Evolutionary conservation across 1,284 basidiomycete species (phyloP).

Genomic region (Termitomyces sp.): DNA sequence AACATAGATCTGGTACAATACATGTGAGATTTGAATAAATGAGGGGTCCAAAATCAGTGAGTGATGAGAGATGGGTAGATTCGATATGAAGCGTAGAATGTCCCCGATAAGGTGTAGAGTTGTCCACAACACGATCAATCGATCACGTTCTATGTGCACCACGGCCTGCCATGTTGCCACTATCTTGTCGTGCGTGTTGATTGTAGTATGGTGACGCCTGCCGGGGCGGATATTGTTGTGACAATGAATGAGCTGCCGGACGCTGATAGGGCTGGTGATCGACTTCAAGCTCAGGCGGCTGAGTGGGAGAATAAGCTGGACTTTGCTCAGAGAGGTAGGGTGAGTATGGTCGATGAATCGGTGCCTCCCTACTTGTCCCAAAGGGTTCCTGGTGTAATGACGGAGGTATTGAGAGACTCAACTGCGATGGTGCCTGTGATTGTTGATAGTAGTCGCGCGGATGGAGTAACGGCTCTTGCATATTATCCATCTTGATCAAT

Average conservation of each 20-base stretch:
- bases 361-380: constrained; percentile 36
- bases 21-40: constrained; percentile 2
- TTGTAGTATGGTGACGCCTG: constrained; percentile 17
- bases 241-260: constrained; percentile 5
- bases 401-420: constrained; percentile 29
- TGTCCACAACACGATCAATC: background rate
- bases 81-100: constrained; percentile 3
- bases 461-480: constrained; percentile 53
- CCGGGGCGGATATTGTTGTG: constrained; percentile 19
- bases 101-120: background rate
- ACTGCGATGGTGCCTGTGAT: constrained; percentile 29
- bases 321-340: constrained; percentile 22
- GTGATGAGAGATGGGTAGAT: background rate
- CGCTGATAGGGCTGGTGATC: constrained; percentile 13
- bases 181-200: constrained; percentile 24
- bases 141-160: constrained; percentile 33
- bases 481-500: constrained; percentile 46
- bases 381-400: constrained; percentile 27
- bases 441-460: constrained; percentile 25
- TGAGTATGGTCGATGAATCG: constrained; percentile 44
- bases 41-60: background rate
- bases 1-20: constrained; percentile 11
- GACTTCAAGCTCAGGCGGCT: constrained; percentile 14
- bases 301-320: constrained; percentile 14
- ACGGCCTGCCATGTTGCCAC: constrained; percentile 36